These are phyloP conservation scores for Dothidotthia symphoricarpi DNA, from an alignment of 2,329 filamentous ascomycete genomes.

Conservation along the genomic window DNA sequence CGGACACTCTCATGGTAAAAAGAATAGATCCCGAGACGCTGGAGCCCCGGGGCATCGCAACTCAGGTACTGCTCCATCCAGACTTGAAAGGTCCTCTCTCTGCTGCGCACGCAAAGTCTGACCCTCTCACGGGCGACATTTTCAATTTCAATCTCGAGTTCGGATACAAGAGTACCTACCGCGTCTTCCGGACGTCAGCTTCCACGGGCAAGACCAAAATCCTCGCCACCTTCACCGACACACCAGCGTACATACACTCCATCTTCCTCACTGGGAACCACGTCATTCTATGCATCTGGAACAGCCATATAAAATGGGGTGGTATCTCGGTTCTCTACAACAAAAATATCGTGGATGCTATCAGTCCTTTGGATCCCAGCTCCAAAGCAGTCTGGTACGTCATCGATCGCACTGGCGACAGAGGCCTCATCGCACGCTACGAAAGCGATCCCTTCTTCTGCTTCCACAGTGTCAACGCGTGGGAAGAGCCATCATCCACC, in stretches of 20 bases:
- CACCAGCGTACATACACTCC: conserved; percentile 77
- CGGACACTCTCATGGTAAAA: conserved; percentile 58
- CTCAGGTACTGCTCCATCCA: conserved; percentile 64
- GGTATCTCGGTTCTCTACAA: conserved; percentile 64
- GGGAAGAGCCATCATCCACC: conserved; percentile 56
- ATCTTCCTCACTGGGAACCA: conserved; percentile 71
- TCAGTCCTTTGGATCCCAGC: conserved; percentile 60
- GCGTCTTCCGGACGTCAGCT: conserved; percentile 65
- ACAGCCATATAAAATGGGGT: conserved; percentile 57
- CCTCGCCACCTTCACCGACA: conserved; percentile 62
- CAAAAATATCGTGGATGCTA: conserved; percentile 66
- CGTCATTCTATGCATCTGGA: conserved; percentile 71
- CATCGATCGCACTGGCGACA: conserved; percentile 62
- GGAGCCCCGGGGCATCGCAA: conserved; percentile 65
- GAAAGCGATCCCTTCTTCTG: conserved; percentile 69
- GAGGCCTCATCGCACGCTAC: conserved; percentile 68
- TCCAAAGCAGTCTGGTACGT: conserved; percentile 69
- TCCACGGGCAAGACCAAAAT: conserved; percentile 66
- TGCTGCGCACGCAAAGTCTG: conserved; percentile 68
- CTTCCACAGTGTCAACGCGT: conserved; percentile 79
- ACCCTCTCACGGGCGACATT: conserved; percentile 70
- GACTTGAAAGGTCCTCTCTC: conserved; percentile 65
- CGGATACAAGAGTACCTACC: conserved; percentile 59
- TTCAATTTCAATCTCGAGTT: conserved; percentile 80
- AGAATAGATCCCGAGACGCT: conserved; percentile 68